Evolutionary conservation across 768 basidiomycete genomes (phyloP).

Genomic region (Coprinellus aureogranulatus): DNA sequence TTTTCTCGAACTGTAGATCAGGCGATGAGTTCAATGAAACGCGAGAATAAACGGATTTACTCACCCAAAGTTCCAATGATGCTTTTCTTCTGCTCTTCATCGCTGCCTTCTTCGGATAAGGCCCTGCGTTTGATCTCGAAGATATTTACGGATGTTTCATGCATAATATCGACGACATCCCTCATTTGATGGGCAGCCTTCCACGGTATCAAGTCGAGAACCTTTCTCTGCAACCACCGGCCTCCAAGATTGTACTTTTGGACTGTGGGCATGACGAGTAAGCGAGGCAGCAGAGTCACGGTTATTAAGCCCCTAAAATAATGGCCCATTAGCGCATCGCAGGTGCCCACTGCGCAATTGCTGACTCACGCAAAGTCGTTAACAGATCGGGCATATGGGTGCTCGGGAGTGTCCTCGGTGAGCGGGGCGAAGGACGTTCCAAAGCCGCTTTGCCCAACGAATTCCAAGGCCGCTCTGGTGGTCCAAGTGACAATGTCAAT

Average conservation of each 20-base stretch:
- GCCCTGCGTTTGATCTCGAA: constrained; percentile 32
- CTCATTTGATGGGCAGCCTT: constrained; percentile 27
- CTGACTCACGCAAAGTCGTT: constrained; percentile 29
- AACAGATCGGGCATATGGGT: constrained; percentile 26
- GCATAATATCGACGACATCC: constrained; percentile 5
- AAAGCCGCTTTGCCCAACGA: constrained; percentile 51
- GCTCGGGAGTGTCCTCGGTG: constrained; percentile 24
- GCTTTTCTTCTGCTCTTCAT: constrained; percentile 34
- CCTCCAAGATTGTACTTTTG: not conserved
- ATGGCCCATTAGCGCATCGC: not conserved
- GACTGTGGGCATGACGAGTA: constrained; percentile 10
- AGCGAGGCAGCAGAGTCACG: constrained; percentile 11
- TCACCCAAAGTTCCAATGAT: constrained; percentile 46
- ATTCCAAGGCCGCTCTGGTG: constrained; percentile 44
- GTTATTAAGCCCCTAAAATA: constrained; percentile 1
- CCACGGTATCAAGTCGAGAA: constrained; percentile 21
- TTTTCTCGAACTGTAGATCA: constrained; percentile 33
- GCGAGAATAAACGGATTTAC: constrained; percentile 10
- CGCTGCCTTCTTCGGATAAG: constrained; percentile 25
- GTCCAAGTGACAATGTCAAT: constrained; percentile 34
- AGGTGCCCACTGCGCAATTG: not conserved
- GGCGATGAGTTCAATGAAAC: too few species aligned
- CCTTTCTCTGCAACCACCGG: not conserved
- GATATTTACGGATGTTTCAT: constrained; percentile 31
- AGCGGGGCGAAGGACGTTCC: constrained; percentile 43